A percentile compares a stretch with the other conserved stretches of the same genome.
Conservation (phyloP, 169 alveolate genomes). For the Cryptosporidium ubiquitum region DNA sequence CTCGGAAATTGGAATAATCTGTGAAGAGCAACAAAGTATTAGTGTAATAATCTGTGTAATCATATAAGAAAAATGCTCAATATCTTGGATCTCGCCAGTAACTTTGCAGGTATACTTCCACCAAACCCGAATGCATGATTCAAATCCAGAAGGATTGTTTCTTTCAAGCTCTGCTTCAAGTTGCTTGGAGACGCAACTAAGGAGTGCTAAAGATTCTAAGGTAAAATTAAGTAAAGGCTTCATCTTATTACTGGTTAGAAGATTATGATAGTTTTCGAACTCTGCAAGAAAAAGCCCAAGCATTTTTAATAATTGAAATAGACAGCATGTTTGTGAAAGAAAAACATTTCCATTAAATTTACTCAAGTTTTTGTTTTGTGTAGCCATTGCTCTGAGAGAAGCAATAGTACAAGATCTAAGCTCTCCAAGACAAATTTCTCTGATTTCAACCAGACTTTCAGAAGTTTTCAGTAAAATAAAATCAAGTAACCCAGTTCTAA, state of each 20-base stretch:
- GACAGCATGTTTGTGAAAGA: conserved; percentile 9
- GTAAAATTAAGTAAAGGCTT: conserved; percentile 49
- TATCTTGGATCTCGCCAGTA: not conserved
- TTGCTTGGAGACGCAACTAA: conserved; percentile 41
- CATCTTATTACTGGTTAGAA: conserved; percentile 21
- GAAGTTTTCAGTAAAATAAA: conserved; percentile 1
- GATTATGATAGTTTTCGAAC: conserved; percentile 38
- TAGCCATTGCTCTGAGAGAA: conserved; percentile 19
- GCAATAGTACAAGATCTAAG: conserved; percentile 53
- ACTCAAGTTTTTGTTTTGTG: not conserved
- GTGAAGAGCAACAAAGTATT: conserved; percentile 15
- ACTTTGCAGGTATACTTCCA: conserved; percentile 32
- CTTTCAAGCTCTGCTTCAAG: conserved; percentile 13
- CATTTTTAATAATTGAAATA: conserved; percentile 2
- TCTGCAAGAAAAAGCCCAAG: conserved; percentile 33
- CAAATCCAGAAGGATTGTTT: conserved; percentile 1
- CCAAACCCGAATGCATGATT: conserved; percentile 29
- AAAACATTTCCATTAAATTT: conserved; percentile 2
- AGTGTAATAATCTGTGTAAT: conserved; percentile 24
- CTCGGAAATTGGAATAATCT: conserved; percentile 52
- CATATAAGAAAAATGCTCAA: conserved; percentile 35
- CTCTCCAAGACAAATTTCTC: conserved; percentile 65
- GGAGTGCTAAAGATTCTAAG: conserved; percentile 52
- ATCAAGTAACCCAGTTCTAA: conserved; percentile 6
- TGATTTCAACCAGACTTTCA: conserved; percentile 12